Conservation (phyloP, 139 green algal species). For the Pleodorina starrii region DNA sequence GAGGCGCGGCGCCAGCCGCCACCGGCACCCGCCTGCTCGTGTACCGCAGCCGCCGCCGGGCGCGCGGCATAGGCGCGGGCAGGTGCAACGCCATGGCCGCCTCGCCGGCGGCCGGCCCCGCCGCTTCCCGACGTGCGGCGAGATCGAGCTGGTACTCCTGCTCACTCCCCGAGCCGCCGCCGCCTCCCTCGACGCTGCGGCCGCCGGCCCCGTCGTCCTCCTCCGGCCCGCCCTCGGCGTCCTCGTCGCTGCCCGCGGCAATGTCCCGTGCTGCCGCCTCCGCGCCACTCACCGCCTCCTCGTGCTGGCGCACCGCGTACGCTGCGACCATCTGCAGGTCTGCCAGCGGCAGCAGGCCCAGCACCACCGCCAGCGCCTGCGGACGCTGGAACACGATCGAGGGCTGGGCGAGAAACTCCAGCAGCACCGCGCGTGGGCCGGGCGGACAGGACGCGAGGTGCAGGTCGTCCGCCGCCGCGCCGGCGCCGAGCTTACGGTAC, state of each 20-base stretch:
- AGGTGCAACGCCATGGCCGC: neutral
- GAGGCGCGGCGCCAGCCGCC: neutral
- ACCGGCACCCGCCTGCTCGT: conserved; percentile 27
- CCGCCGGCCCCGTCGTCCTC: neutral
- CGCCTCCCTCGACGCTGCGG: neutral
- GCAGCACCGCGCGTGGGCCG: conserved; percentile 42
- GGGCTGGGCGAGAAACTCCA: conserved; percentile 66
- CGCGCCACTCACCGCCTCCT: conserved; percentile 43
- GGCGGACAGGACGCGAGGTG: conserved; percentile 37
- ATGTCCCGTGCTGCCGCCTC: conserved; percentile 38
- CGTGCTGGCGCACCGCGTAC: conserved; percentile 64
- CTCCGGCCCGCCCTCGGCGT: neutral
- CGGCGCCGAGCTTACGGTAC: conserved; percentile 59
- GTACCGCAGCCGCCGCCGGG: conserved; percentile 38
- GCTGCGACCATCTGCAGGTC: conserved; percentile 72
- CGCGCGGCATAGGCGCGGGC: neutral
- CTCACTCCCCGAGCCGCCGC: neutral
- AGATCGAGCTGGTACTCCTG: neutral
- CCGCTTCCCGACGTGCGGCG: neutral
- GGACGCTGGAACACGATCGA: conserved; percentile 62
- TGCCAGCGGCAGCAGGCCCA: conserved; percentile 64
- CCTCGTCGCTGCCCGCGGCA: conserved; percentile 36
- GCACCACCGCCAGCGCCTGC: conserved; percentile 63
- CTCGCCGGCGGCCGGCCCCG: neutral
- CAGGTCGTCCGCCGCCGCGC: conserved; percentile 14